These are phyloP conservation scores for Arachis monticola DNA, from an alignment of 331 rosid genomes.

Conservation along the genomic window DNA sequence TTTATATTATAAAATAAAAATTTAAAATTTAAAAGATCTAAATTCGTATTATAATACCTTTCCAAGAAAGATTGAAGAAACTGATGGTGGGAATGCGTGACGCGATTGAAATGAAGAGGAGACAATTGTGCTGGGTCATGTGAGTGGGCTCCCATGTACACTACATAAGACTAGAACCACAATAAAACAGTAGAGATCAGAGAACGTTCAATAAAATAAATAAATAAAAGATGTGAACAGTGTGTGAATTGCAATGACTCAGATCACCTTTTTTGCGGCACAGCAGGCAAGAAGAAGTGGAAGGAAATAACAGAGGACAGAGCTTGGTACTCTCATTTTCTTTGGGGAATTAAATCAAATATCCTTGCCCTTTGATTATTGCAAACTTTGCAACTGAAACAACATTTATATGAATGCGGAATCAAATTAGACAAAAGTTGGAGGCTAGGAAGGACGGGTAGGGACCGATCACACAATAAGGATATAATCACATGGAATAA, in stretches of 20 bases:
- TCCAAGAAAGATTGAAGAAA: conserved; percentile 62
- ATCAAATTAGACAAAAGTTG: no score
- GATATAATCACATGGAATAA: no score
- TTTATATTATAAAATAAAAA: no score
- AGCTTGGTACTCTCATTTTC: conserved; percentile 42
- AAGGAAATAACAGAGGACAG: conserved; percentile 43
- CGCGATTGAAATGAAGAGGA: conserved; percentile 45
- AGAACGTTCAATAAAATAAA: no score
- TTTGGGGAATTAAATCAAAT: conserved; percentile 12
- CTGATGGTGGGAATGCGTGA: conserved; percentile 55
- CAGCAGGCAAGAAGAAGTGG: conserved; percentile 27
- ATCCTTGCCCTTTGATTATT: conserved; percentile 5
- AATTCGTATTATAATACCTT: conserved; percentile 43
- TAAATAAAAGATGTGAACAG: background rate
- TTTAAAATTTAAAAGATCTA: background rate
- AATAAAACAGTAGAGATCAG: background rate
- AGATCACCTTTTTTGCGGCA: conserved; percentile 63
- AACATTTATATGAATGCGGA: no score
- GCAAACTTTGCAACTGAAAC: conserved; percentile 28
- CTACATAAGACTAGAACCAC: conserved; percentile 64
- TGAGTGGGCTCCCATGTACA: conserved; percentile 64
- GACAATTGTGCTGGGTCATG: conserved; percentile 46
- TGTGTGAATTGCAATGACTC: conserved; percentile 35
- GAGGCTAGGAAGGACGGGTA: no score
- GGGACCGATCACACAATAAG: no score